phyloP scores from a whole-genome alignment of 2,329 filamentous ascomycete genomes.

The Hymenoscyphus fructigenus region DNA sequence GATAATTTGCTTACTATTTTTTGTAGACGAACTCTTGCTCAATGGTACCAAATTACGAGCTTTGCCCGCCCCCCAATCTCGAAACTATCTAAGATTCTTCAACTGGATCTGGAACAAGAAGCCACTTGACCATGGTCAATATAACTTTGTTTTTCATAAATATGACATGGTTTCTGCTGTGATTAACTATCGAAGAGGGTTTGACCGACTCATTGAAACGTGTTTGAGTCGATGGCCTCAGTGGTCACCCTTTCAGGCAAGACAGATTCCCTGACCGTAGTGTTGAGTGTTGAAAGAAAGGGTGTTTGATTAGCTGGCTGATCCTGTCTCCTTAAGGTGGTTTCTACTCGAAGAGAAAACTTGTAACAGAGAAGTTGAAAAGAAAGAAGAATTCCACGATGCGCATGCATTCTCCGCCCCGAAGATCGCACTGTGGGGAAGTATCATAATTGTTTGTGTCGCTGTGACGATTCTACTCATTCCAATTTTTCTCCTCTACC shows the following conservation, averaged over 20 bases:
- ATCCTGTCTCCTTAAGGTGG: too few species aligned
- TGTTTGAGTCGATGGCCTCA: constrained; percentile 15
- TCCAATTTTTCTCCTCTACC: constrained; percentile 18
- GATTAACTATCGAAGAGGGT: neutral
- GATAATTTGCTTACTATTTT: neutral
- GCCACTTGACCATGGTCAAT: constrained; percentile 18
- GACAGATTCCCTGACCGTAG: too few species aligned
- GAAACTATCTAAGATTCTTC: constrained; percentile 14
- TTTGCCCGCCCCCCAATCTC: constrained; percentile 3
- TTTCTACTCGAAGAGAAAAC: too few species aligned
- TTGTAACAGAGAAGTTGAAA: too few species aligned
- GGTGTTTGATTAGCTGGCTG: too few species aligned
- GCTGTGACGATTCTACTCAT: constrained; percentile 15
- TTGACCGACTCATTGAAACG: constrained; percentile 14
- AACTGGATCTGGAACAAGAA: constrained; percentile 18
- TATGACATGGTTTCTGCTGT: constrained; percentile 18
- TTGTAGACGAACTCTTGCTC: constrained; percentile 17
- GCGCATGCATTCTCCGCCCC: constrained; percentile 15
- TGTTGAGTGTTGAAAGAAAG: too few species aligned
- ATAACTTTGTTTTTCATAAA: constrained; percentile 15
- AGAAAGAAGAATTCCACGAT: neutral
- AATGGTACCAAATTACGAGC: constrained; percentile 15
- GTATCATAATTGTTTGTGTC: constrained; percentile 13
- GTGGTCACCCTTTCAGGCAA: constrained; percentile 13
- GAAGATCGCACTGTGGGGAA: constrained; percentile 10